phyloP scores from a whole-genome alignment of 257 asterid genomes.

The Fraxinus quadrangulata region DNA sequence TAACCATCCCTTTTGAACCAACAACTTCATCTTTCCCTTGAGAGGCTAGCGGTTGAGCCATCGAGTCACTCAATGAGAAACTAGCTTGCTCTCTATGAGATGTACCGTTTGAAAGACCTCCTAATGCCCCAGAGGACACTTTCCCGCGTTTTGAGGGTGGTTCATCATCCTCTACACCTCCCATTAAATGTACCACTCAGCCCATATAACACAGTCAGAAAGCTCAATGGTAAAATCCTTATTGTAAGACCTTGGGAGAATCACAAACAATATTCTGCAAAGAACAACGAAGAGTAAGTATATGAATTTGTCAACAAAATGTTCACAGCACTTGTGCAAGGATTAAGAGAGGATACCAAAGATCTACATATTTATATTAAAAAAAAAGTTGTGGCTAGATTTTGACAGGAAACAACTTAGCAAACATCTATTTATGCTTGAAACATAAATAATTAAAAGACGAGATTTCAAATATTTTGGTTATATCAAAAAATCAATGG shows the following conservation, averaged over 20 bases:
- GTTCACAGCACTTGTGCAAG: neutral
- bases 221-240: constrained; percentile 24
- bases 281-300: constrained; percentile 9
- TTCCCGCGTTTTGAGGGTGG: constrained; percentile 86
- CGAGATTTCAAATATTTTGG: neutral
- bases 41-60: constrained; percentile 64
- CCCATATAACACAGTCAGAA: constrained; percentile 53
- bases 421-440: neutral
- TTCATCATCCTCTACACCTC: constrained; percentile 82
- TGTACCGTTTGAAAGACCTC: constrained; percentile 53
- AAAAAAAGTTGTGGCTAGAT: neutral
- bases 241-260: constrained; percentile 20
- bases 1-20: constrained; percentile 69
- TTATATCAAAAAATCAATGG: neutral
- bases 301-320: constrained; percentile 1
- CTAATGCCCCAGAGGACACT: constrained; percentile 48
- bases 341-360: constrained; percentile 10
- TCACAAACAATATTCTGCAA: constrained; percentile 22
- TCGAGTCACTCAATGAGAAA: constrained; percentile 52
- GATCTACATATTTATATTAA: neutral
- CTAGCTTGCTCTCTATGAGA: constrained; percentile 51
- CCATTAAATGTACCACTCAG: constrained; percentile 86
- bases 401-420: neutral
- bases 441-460: neutral
- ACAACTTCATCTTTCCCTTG: constrained; percentile 66